These are phyloP conservation scores for Crithidia bombi DNA, from an alignment of 208 protist species.

Conservation along the genomic window DNA sequence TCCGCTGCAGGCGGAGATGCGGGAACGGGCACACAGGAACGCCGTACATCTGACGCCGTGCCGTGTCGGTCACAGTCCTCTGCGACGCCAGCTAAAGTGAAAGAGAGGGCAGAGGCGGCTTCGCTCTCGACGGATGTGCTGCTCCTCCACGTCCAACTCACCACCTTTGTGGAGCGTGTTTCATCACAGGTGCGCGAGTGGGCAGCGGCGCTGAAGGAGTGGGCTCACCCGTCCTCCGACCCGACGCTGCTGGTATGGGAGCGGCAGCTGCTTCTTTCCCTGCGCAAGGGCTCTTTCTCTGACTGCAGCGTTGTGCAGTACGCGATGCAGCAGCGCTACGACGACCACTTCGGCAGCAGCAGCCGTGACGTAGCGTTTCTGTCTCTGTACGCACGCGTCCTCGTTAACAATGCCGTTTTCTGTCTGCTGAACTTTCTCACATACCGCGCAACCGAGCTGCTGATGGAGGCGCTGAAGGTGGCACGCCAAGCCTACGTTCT, in stretches of 20 bases:
- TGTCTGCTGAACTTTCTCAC: constrained; percentile 66
- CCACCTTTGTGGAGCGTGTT: constrained; percentile 25
- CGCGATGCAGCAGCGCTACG: constrained; percentile 44
- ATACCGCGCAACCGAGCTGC: constrained; percentile 41
- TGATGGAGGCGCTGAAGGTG: constrained; percentile 52
- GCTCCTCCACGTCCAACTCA: constrained; percentile 17
- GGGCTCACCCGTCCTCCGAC: constrained; percentile 37
- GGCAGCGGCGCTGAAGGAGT: constrained; percentile 28
- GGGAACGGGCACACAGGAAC: not conserved
- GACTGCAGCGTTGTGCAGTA: constrained; percentile 42
- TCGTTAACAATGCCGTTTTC: constrained; percentile 77
- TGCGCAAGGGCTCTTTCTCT: constrained; percentile 44
- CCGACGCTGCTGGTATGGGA: constrained; percentile 44
- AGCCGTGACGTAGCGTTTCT: constrained; percentile 36
- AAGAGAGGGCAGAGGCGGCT: not conserved
- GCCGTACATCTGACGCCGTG: no score
- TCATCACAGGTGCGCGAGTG: constrained; percentile 25
- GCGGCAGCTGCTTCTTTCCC: constrained; percentile 37
- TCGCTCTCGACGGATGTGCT: constrained; percentile 26
- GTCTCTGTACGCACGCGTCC: constrained; percentile 58
- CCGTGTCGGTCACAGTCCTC: not conserved
- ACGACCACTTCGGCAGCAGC: constrained; percentile 31
- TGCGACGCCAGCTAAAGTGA: not conserved
- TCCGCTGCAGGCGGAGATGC: not conserved
- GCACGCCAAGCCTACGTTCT: constrained; percentile 22